Evolutionary conservation across 441 rosid genomes (phyloP).

Genomic region (Francoa sonchifolia): DNA sequence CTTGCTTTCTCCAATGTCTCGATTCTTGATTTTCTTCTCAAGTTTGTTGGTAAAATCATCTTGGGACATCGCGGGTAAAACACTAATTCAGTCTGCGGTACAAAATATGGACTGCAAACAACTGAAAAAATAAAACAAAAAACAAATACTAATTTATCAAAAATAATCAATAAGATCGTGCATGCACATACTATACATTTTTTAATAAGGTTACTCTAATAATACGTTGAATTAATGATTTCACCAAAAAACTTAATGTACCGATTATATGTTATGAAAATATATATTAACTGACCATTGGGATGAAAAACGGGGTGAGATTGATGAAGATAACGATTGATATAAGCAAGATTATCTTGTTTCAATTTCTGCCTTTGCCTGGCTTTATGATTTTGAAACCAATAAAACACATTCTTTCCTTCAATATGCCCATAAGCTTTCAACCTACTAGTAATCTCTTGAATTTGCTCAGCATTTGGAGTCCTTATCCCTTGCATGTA

Average conservation of each 20-base stretch:
- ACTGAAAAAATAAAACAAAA: slow-evolving; percentile 15
- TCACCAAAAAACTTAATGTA: too few species aligned
- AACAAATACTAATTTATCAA: too few species aligned
- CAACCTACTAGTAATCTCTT: slow-evolving; percentile 65
- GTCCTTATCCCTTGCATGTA: slow-evolving; percentile 76
- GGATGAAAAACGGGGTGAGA: slow-evolving; percentile 25
- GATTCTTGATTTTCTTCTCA: slow-evolving; percentile 22
- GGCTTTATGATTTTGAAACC: slow-evolving; percentile 98
- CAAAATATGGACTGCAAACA: slow-evolving; percentile 28
- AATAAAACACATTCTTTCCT: slow-evolving; percentile 90
- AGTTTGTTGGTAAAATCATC: slow-evolving; percentile 18
- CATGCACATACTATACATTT: too few species aligned
- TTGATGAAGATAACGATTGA: slow-evolving; percentile 36
- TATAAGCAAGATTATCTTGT: slow-evolving; percentile 51
- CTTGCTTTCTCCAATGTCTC: too few species aligned
- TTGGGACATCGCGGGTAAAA: slow-evolving; percentile 24
- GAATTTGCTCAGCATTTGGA: slow-evolving; percentile 78
- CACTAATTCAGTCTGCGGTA: slow-evolving; percentile 29
- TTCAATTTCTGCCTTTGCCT: slow-evolving; percentile 86
- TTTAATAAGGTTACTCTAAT: too few species aligned
- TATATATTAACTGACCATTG: slow-evolving; percentile 31
- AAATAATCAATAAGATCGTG: too few species aligned
- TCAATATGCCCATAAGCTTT: slow-evolving; percentile 68
- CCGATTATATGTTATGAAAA: too few species aligned
- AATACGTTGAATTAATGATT: too few species aligned